These are phyloP conservation scores for Porodaedalea pini DNA, from an alignment of 1,284 basidiomycete species.

Conservation along the genomic window DNA sequence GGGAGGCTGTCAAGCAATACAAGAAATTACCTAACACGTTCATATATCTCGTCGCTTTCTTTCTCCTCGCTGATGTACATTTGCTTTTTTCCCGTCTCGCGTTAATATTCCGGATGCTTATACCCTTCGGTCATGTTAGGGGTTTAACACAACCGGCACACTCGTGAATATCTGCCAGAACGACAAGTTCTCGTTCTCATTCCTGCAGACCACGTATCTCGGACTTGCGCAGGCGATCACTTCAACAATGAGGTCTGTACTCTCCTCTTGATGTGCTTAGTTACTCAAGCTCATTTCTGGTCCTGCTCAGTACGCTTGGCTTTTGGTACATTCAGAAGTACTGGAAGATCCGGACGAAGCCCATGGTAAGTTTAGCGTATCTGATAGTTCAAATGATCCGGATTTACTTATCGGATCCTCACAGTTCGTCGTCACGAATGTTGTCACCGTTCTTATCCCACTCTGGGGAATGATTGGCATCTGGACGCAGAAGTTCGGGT, in stretches of 20 bases:
- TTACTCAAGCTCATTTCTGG: slow-evolving; percentile 17
- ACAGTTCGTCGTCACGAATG: slow-evolving; percentile 73
- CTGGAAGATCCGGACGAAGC: slow-evolving; percentile 74
- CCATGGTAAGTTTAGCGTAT: slow-evolving; percentile 49
- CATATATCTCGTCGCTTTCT: slow-evolving; percentile 69
- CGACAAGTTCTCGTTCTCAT: slow-evolving; percentile 68
- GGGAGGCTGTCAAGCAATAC: slow-evolving; percentile 65
- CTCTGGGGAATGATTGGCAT: slow-evolving; percentile 87
- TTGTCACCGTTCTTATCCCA: slow-evolving; percentile 73
- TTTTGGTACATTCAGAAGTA: slow-evolving; percentile 81
- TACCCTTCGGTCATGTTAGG: slow-evolving; percentile 37
- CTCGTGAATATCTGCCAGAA: slow-evolving; percentile 77
- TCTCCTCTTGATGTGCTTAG: slow-evolving; percentile 5
- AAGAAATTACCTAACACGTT: slow-evolving; percentile 74
- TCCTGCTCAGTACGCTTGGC: slow-evolving; percentile 52
- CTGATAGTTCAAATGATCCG: background rate
- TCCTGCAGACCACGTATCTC: slow-evolving; percentile 75
- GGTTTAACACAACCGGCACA: slow-evolving; percentile 75
- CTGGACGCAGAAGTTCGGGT: slow-evolving; percentile 75
- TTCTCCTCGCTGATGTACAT: slow-evolving; percentile 71
- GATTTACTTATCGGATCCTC: background rate
- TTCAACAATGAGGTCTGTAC: slow-evolving; percentile 46
- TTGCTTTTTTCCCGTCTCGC: slow-evolving; percentile 26
- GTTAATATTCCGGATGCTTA: background rate
- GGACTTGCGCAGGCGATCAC: slow-evolving; percentile 70